Evolutionary conservation across 768 basidiomycete species (phyloP), one percentile per base, ranked within the genome.

Genomic region (Kwoniella dendrophila): DNA sequence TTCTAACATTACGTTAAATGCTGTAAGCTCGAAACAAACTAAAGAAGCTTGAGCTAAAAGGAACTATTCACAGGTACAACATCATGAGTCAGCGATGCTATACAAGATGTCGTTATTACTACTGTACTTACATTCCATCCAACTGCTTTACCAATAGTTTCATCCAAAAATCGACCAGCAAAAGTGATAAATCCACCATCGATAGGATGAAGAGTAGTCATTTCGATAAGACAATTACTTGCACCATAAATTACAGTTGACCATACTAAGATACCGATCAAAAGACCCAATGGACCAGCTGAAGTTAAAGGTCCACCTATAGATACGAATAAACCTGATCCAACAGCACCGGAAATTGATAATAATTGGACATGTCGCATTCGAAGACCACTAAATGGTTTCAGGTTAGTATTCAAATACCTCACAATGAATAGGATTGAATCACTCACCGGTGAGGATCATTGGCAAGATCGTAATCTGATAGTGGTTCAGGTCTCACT

Each of bases 101-200:
- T n/a, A n/a, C n/a, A n/a, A n/a, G n/a, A n/a, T n/a, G n/a, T n/a
- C n/a, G n/a, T n/a, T n/a, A n/a, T n/a, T n/a, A n/a, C n/a, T n/a
- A n/a, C n/a, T n/a, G n/a, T 3, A 53, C 62, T 55, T 43, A 66
- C 68, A 56, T 72, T 72, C 68, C 71, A 73, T n/a, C 72, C 72
- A 22, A 69, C 26, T 14, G 72, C 69, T 41, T 67, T 56, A 10
- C 63, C 59, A 18, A 59, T 32, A 12, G 60, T 47, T 11, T 56
- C 30, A 40, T 69, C 68, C 29, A 66, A 16, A 41, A 57, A 69
- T 10, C 68, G 47, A 2, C 38, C 41, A 11, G 64, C 60, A 29
- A 54, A 66, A 18, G 36, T 58, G 56, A 69, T 50, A 54, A 66
- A 69, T 16, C 64, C 64, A 22, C 64, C 64, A 18, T 62, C 57